phyloP scores from a whole-genome alignment of 106 monocot species.

The Dioscorea dumetorum region DNA sequence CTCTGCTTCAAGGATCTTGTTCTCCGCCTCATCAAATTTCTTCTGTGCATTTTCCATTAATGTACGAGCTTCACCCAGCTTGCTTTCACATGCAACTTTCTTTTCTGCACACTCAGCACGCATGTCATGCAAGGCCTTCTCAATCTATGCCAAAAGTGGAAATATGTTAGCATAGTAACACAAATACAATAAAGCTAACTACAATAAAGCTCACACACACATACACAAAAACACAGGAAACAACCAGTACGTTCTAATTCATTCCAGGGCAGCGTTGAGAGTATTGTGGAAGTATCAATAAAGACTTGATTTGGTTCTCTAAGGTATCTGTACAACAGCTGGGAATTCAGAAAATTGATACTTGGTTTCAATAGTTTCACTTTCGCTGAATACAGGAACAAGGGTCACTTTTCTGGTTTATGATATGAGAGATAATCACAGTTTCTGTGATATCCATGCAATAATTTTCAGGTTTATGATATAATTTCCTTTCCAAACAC shows the following conservation, averaged over 20 bases:
- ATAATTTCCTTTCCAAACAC: too few species aligned
- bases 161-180: too few species aligned
- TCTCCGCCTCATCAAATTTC: constrained; percentile 67
- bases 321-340: background rate
- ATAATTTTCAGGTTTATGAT: too few species aligned
- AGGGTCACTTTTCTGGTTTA: too few species aligned
- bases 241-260: too few species aligned
- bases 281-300: background rate
- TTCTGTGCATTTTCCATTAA: constrained; percentile 52
- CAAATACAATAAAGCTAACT: background rate
- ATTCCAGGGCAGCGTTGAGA: background rate
- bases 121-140: constrained; percentile 83
- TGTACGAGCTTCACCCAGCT: constrained; percentile 57
- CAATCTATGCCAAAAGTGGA: constrained; percentile 39
- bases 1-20: constrained; percentile 43
- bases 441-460: too few species aligned
- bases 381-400: too few species aligned
- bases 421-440: too few species aligned
- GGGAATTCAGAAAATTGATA: background rate
- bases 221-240: background rate
- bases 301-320: background rate
- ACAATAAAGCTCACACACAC: background rate
- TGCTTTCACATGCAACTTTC: constrained; percentile 69
- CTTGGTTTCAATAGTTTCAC: too few species aligned
- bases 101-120: constrained; percentile 79